Conservation (phyloP, 257 asterid species). For the Gynochthodes officinalis region DNA sequence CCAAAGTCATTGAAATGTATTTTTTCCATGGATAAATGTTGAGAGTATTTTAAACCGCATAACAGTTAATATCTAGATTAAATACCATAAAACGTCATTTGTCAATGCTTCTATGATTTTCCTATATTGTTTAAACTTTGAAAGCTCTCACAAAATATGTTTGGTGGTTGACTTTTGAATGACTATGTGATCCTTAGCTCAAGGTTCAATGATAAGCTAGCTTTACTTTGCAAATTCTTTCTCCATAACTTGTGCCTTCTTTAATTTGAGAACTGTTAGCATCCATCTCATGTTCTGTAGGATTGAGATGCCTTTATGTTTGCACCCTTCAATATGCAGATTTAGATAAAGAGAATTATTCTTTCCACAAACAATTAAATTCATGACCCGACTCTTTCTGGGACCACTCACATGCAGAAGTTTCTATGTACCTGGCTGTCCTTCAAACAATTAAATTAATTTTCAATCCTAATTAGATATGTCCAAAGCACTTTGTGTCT, state of each 20-base stretch:
- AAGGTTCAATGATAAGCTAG: not conserved
- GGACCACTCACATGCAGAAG: too few species aligned
- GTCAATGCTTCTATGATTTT: not conserved
- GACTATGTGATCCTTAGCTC: not conserved
- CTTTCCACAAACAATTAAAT: not conserved
- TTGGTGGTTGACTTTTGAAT: not conserved
- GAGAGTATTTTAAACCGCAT: not conserved
- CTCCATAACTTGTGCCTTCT: not conserved
- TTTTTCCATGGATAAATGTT: not conserved
- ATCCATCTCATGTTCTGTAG: not conserved
- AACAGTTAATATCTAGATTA: not conserved
- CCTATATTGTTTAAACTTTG: not conserved
- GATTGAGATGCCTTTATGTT: not conserved
- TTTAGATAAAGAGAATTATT: too few species aligned
- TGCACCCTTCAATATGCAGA: not conserved
- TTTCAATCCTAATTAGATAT: not conserved
- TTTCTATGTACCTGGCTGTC: too few species aligned
- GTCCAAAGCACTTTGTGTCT: not conserved
- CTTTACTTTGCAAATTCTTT: slow-evolving; percentile 1
- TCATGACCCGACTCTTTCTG: too few species aligned
- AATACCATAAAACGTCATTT: not conserved
- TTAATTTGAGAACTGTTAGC: not conserved
- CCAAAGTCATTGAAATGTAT: too few species aligned
- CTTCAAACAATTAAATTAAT: not conserved
- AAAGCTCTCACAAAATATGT: not conserved